Evolutionary conservation across 352 stramenopile genomes (phyloP).

Genomic region (Globisporangium barbulae): DNA sequence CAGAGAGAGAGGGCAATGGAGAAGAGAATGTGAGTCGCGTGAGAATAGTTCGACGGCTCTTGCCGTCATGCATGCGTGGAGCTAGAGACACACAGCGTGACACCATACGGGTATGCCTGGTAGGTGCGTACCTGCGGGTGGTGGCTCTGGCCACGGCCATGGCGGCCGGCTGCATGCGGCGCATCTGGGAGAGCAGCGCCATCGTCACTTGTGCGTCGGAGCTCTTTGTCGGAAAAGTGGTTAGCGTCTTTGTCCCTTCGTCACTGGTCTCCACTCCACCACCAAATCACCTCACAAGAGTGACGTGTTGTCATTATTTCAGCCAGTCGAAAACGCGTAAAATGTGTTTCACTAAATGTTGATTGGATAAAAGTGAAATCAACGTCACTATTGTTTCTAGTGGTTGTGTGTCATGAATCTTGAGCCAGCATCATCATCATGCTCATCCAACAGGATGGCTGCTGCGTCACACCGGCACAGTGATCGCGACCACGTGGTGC

Average conservation of each 20-base stretch:
- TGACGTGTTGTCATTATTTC: conserved; percentile 10
- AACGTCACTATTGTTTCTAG: conserved; percentile 2
- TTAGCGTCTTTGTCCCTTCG: conserved; percentile 15
- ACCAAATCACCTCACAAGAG: conserved; percentile 17
- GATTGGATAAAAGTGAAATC: conserved; percentile 6
- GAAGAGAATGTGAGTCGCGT: conserved; percentile 5
- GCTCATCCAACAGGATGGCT: background rate
- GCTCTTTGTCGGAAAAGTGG: conserved; percentile 19
- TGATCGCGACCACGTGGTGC: conserved; percentile 38
- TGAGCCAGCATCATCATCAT: background rate
- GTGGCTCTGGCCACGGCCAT: conserved; percentile 28
- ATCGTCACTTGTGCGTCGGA: conserved; percentile 22
- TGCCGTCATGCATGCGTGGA: background rate
- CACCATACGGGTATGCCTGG: background rate
- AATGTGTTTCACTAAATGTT: background rate
- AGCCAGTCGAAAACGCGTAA: background rate
- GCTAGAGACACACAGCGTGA: background rate
- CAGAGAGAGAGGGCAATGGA: background rate
- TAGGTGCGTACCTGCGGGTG: conserved; percentile 22
- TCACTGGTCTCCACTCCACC: conserved; percentile 21
- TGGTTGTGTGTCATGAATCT: background rate
- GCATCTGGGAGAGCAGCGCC: conserved; percentile 53
- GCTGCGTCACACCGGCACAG: conserved; percentile 14
- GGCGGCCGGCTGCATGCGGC: conserved; percentile 52
- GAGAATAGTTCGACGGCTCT: background rate